phyloP scores from a whole-genome alignment of 2,329 filamentous ascomycete species.

The Cladophialophora exuberans region DNA sequence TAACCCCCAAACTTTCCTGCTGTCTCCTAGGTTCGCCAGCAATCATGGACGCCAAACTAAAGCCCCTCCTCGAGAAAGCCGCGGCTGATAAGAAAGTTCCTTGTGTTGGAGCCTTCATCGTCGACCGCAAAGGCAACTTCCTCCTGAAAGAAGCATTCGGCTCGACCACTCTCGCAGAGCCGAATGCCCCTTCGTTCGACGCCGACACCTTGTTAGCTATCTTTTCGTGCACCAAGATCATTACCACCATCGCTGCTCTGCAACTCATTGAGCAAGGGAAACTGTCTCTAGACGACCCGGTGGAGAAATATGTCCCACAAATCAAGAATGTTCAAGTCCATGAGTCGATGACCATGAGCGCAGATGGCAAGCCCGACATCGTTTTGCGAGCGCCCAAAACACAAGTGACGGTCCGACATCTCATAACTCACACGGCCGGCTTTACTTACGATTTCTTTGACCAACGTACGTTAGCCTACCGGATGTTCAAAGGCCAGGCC shows the following conservation, averaged over 20 bases:
- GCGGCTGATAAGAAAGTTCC: constrained; percentile 29
- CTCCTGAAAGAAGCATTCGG: constrained; percentile 27
- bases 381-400: constrained; percentile 19
- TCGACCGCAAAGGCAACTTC: constrained; percentile 26
- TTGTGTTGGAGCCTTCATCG: constrained; percentile 23
- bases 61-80: constrained; percentile 25
- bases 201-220: constrained; percentile 24
- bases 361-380: constrained; percentile 15
- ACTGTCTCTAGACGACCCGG: constrained; percentile 28
- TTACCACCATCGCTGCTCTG: constrained; percentile 27
- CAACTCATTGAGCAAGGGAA: constrained; percentile 32
- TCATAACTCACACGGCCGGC: constrained; percentile 29
- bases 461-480: constrained; percentile 18
- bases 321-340: constrained; percentile 27
- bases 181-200: constrained; percentile 17
- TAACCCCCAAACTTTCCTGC: not conserved
- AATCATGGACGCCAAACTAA: constrained; percentile 25
- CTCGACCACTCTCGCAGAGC: constrained; percentile 22
- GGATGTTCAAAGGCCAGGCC: constrained; percentile 7
- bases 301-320: constrained; percentile 28
- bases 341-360: constrained; percentile 10
- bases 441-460: constrained; percentile 32
- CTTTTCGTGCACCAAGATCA: constrained; percentile 31
- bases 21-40: not conserved
- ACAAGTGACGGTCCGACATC: constrained; percentile 26